Base-by-base conservation (phyloP, 495 filamentous ascomycete species). In the Aspergillus avenaceus region DNA sequence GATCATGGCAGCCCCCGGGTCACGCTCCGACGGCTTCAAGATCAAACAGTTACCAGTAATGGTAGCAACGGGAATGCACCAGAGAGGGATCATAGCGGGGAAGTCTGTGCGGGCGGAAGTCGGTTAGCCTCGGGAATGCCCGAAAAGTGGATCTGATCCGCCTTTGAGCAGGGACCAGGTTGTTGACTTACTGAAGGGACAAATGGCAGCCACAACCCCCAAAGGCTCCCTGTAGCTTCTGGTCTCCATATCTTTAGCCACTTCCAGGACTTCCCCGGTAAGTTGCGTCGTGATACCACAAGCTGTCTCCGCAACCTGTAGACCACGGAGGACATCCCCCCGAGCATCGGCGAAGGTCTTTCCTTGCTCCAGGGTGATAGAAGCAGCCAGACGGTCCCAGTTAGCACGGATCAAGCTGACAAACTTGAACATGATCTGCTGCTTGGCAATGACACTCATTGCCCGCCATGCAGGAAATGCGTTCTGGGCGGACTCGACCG, bases 211-310 rank as follows among this genome's bases (percentile, higher is more conserved):
- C 41, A 95, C 90, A 38, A 99, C 86, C 49, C 93, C 93, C 60
- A 99, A 69, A 40, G 93, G 93, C 75, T 99, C 93, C 42, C 82
- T 79, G 64, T 97, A 97, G 54, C 82, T 88, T 54, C 93, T 74
- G 8, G 93, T 99, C 77, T 99, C 93, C 93, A 99, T 99, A 67
- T 99, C 93, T 78, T 95, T 96, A 41, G 92, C 85, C 8, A 99
- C 93, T 74, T 99, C 95, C 27, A 99, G 75, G 24, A 99, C 83
- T 70, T 97, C 92, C 26, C 93, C 93, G 51, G 88, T 88, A 68
- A 97, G 78, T 66, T 97, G 87, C 32, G 91, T 92, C 7, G 93
- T 93, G 56, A 96, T 96, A 26, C 86, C 90, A 61, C 91, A 97
- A 24, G 92, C 90, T 16, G 90, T 92, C 76, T 99, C 93, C 8